Conservation (phyloP, 192 early-diverging fungal genomes). For the Podila verticillata region DNA sequence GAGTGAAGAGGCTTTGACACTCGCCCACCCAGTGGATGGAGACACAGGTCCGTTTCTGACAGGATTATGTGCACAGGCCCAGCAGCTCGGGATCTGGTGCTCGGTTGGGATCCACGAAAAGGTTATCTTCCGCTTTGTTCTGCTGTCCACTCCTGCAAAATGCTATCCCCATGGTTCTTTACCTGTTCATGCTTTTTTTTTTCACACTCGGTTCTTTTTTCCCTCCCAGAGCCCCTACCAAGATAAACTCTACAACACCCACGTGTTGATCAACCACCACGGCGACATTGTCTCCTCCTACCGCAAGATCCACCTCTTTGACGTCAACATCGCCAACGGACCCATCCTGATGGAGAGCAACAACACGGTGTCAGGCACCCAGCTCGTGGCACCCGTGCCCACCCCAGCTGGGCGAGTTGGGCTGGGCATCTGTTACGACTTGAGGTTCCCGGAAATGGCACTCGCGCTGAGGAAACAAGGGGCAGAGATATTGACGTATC, state of each 20-base stretch:
- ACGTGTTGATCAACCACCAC: slow-evolving; percentile 68
- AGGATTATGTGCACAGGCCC: slow-evolving; percentile 68
- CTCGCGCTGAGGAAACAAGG: slow-evolving; percentile 61
- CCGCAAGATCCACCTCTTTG: slow-evolving; percentile 86
- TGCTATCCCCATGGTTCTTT: no score
- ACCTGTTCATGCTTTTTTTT: not conserved
- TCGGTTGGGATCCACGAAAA: slow-evolving; percentile 84
- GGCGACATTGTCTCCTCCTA: slow-evolving; percentile 68
- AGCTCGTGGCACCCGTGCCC: slow-evolving; percentile 45
- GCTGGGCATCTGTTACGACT: slow-evolving; percentile 79
- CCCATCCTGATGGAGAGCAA: slow-evolving; percentile 61
- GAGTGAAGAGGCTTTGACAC: slow-evolving; percentile 55
- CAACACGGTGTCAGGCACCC: slow-evolving; percentile 46
- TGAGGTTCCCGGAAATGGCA: slow-evolving; percentile 82
- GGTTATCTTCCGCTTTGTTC: slow-evolving; percentile 21
- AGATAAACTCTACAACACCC: slow-evolving; percentile 69
- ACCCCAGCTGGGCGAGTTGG: slow-evolving; percentile 70
- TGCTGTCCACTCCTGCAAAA: no score
- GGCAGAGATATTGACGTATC: slow-evolving; percentile 80
- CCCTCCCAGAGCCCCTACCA: slow-evolving; percentile 23
- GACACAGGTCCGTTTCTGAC: slow-evolving; percentile 60
- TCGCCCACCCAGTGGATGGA: slow-evolving; percentile 59
- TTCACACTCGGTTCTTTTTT: not conserved
- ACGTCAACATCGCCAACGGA: slow-evolving; percentile 67
- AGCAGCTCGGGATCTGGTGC: slow-evolving; percentile 69